Evolutionary conservation across 805 yeast genomes (phyloP).

Genomic region (Yarrowia yakushimensis): DNA sequence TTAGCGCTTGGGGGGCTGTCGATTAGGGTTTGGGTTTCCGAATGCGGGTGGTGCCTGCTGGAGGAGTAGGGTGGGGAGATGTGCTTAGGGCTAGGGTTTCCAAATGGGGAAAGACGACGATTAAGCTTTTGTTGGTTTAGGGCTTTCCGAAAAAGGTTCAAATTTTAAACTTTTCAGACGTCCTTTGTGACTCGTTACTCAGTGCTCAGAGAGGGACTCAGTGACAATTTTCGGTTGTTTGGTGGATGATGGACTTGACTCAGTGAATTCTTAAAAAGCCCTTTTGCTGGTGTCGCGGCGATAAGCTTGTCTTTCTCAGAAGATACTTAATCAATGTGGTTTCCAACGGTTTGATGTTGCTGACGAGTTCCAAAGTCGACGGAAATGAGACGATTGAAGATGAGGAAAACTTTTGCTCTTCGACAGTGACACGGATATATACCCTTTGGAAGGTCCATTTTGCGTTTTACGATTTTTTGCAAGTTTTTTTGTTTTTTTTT

Average conservation of each 20-base stretch:
- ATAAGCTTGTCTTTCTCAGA: slow-evolving; percentile 10
- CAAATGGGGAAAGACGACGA: neutral
- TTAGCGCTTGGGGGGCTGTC: neutral
- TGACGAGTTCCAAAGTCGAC: neutral
- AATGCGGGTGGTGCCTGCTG: too few relatives aligned
- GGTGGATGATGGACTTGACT: slow-evolving; percentile 23
- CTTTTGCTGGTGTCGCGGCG: neutral
- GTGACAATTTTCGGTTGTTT: slow-evolving; percentile 22
- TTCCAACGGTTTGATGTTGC: neutral
- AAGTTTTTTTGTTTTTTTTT: neutral
- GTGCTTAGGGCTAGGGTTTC: neutral
- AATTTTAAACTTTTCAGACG: neutral
- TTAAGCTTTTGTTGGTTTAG: neutral
- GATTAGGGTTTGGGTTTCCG: neutral
- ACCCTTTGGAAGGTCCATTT: neutral
- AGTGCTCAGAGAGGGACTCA: slow-evolving; percentile 22
- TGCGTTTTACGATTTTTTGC: neutral
- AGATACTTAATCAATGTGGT: slow-evolving; percentile 15
- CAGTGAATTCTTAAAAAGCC: slow-evolving; percentile 19
- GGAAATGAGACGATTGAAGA: neutral
- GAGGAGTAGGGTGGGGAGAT: too few relatives aligned
- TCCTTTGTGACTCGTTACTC: slow-evolving; percentile 2
- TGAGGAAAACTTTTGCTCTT: slow-evolving; percentile 18
- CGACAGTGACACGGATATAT: slow-evolving; percentile 16
- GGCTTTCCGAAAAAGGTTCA: neutral